Base-by-base conservation (phyloP, 495 filamentous ascomycete genomes). In the Xylaria acuta region DNA sequence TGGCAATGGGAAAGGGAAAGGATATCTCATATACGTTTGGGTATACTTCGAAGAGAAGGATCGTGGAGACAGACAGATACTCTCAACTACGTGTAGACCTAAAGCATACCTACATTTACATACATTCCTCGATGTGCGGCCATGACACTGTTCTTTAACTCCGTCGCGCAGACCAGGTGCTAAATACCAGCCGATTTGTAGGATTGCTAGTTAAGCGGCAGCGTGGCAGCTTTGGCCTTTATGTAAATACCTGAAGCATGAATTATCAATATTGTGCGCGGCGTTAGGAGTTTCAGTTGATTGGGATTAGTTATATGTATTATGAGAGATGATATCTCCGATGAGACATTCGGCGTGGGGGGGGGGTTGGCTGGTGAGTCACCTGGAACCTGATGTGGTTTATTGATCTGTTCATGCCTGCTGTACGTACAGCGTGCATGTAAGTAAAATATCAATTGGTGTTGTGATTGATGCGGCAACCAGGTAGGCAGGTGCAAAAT, bases 71-170 rank as follows among this genome's bases (percentile, higher is more conserved):
- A 18, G 38, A 67, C 36, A 59, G 27, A 20, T 67, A 67, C 49
- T 67, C 65, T 56, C 65, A 56, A 41, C 65, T 67, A 54, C 36
- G 11, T 67, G 65, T 67, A 67, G 45, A 67, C 14, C 34, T 67
- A 56, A 40, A 43, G 5, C 27, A 32, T 18, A 30, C 11, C 16
- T 43, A 25, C 14, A 64, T 64, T 18, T 18, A n/a, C 27, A 64
- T 53, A n/a, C 34, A 53, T 38, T 22, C 20, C 27, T 45, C 38
- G 16, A 38, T 38, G 20, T 25, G 45, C 32, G 2, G 36, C 60
- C 27, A 22, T 2, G n/a, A 27, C 22, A 43, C 22, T 63, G 6
- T 25, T 38, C 20, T 11, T 2, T 7, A 8, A n/a, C 3, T n/a
- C 56, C 18, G n/a, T 30, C 11, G 4, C 32, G 3, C 14, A 18